Evolutionary conservation across 768 basidiomycete species (phyloP).

Genomic region (Boletus subcaerulescens): DNA sequence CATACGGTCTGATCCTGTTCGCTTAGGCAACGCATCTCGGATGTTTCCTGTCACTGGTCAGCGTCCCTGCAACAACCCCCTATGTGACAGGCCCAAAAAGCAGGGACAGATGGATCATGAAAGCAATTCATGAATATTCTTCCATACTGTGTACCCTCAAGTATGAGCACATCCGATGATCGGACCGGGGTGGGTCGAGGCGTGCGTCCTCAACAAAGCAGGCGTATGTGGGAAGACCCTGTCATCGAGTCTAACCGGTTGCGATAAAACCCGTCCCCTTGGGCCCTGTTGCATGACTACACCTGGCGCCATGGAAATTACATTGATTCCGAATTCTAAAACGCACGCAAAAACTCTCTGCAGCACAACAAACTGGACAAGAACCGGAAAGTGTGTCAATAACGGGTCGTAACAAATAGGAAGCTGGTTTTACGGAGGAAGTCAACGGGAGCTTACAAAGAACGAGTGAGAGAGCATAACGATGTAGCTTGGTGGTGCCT

Average conservation of each 20-base stretch:
- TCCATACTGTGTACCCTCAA: too few relatives aligned
- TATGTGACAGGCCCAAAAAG: too few relatives aligned
- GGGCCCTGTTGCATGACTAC: conserved; percentile 3
- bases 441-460: conserved; percentile 12
- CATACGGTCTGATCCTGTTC: too few relatives aligned
- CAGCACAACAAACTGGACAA: conserved; percentile 11
- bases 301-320: conserved; percentile 16
- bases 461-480: conserved; percentile 28
- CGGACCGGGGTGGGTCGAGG: too few relatives aligned
- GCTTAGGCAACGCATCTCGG: too few relatives aligned
- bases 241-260: neutral
- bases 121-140: too few relatives aligned
- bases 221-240: neutral
- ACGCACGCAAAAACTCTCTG: conserved; percentile 6
- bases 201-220: neutral
- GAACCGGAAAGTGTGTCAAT: conserved; percentile 16
- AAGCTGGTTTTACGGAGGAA: conserved; percentile 11
- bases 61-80: too few relatives aligned
- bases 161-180: too few relatives aligned
- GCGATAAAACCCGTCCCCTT: neutral
- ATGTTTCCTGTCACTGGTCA: too few relatives aligned
- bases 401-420: conserved; percentile 20
- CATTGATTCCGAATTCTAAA: conserved; percentile 8
- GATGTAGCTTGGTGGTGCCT: conserved; percentile 21
- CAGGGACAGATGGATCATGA: too few relatives aligned